phyloP scores from a whole-genome alignment of 495 filamentous ascomycete genomes.

The Bryoglossum gracile region DNA sequence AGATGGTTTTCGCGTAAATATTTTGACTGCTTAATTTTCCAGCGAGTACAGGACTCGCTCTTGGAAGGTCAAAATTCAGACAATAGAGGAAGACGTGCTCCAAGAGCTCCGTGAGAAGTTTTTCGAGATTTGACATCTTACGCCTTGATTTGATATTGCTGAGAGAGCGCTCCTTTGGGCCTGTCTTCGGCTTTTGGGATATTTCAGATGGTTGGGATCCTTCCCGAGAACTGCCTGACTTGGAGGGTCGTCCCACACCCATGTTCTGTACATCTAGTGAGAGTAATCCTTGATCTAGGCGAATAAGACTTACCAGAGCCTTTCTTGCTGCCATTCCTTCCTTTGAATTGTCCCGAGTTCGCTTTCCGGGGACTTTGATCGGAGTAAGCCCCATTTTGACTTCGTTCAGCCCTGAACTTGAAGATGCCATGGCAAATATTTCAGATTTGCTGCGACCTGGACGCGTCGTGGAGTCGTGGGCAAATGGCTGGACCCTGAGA shows the following conservation, averaged over 20 bases:
- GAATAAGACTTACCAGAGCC: conserved; percentile 12
- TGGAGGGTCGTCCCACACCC: conserved; percentile 13
- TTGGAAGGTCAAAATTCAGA: conserved; percentile 41
- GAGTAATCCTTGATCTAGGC: not conserved
- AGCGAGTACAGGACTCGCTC: conserved; percentile 26
- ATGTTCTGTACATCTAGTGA: too few relatives aligned
- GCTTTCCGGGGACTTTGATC: conserved; percentile 21
- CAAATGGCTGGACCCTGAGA: too few relatives aligned
- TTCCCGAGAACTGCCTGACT: not conserved
- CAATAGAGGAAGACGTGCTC: conserved; percentile 46
- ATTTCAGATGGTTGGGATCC: not conserved
- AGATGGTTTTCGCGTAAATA: conserved; percentile 15
- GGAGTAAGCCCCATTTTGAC: conserved; percentile 22
- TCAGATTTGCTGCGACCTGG: too few relatives aligned
- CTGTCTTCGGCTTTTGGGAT: too few relatives aligned
- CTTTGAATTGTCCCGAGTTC: conserved; percentile 12
- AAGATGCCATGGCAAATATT: too few relatives aligned
- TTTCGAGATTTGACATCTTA: conserved; percentile 37
- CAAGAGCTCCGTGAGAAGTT: conserved; percentile 46
- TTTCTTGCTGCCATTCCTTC: conserved; percentile 11
- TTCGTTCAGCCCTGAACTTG: too few relatives aligned
- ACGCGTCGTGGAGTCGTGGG: too few relatives aligned
- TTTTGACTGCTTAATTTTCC: conserved; percentile 21
- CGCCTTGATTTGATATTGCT: conserved; percentile 21
- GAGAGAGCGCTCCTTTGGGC: conserved; percentile 5